Evolutionary conservation across 169 alveolate genomes (phyloP).

Genomic region (Besnoitia besnoiti): DNA sequence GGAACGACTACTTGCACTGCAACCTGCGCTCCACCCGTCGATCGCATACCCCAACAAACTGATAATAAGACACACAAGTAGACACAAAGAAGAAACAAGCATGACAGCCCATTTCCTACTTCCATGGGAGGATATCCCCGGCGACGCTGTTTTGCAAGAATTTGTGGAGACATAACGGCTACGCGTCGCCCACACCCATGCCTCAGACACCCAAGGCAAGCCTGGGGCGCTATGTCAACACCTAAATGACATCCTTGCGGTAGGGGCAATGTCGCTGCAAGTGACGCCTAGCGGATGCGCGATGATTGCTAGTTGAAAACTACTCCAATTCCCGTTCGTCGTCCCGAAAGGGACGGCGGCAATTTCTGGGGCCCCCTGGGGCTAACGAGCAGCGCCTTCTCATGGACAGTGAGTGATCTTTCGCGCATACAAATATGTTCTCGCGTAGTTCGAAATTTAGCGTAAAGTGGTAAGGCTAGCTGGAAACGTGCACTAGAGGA

Average conservation of each 20-base stretch:
- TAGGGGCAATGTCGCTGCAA: conserved; percentile 99
- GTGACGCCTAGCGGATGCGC: conserved; percentile 99
- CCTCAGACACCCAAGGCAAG: background rate
- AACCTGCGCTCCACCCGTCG: too few species aligned
- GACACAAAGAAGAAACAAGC: background rate
- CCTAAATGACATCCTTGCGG: conserved; percentile 90
- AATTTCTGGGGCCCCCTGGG: conserved; percentile 91
- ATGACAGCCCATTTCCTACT: too few species aligned
- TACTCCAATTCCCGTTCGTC: conserved; percentile 96
- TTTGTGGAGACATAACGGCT: background rate
- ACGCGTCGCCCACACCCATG: background rate
- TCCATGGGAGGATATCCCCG: background rate
- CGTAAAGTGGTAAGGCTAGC: too few species aligned
- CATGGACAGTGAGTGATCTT: too few species aligned
- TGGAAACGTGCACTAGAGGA: too few species aligned
- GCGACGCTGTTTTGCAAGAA: background rate
- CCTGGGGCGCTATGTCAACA: background rate
- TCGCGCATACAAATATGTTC: too few species aligned
- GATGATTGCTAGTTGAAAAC: conserved; percentile 99
- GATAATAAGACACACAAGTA: background rate
- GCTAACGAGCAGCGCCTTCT: conserved; percentile 23
- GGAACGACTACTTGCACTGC: too few species aligned
- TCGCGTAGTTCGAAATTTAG: too few species aligned
- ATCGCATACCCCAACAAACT: too few species aligned
- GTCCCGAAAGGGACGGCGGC: conserved; percentile 92